Conservation (phyloP, 2,329 filamentous ascomycete genomes). For the Fusarium clavum region DNA sequence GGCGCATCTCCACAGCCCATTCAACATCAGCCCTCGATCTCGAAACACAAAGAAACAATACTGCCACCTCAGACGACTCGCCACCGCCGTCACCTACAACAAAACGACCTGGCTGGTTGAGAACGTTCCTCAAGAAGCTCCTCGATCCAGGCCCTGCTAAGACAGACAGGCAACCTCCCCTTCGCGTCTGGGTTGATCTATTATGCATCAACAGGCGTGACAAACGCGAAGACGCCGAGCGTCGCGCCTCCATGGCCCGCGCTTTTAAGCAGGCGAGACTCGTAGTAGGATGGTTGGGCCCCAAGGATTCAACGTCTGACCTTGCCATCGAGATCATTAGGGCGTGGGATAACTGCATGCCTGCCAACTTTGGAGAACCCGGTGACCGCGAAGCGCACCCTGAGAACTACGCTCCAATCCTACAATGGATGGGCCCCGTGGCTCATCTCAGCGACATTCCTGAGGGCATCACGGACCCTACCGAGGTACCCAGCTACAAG, state of each 20-base stretch:
- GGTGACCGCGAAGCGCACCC: conserved; percentile 40
- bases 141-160: conserved; percentile 6
- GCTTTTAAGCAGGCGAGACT: conserved; percentile 38
- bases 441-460: conserved; percentile 42
- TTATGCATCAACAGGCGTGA: conserved; percentile 38
- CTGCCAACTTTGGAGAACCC: conserved; percentile 35
- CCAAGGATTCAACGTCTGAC: conserved; percentile 37
- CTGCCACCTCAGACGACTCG: not conserved
- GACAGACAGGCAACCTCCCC: conserved; percentile 19
- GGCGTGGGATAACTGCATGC: conserved; percentile 43
- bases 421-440: conserved; percentile 43
- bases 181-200: conserved; percentile 41
- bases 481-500: conserved; percentile 40
- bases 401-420: conserved; percentile 35
- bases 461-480: conserved; percentile 38
- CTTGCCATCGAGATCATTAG: conserved; percentile 40
- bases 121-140: conserved; percentile 36
- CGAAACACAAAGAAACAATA: not conserved
- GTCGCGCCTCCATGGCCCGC: conserved; percentile 36
- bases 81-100: conserved; percentile 32
- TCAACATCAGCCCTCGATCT: conserved; percentile 28
- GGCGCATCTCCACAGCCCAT: conserved; percentile 6
- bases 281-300: conserved; percentile 40
- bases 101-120: conserved; percentile 38
- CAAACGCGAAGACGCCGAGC: conserved; percentile 31